Conservation (phyloP, 768 basidiomycete species). For the Coprinellus micaceus region DNA sequence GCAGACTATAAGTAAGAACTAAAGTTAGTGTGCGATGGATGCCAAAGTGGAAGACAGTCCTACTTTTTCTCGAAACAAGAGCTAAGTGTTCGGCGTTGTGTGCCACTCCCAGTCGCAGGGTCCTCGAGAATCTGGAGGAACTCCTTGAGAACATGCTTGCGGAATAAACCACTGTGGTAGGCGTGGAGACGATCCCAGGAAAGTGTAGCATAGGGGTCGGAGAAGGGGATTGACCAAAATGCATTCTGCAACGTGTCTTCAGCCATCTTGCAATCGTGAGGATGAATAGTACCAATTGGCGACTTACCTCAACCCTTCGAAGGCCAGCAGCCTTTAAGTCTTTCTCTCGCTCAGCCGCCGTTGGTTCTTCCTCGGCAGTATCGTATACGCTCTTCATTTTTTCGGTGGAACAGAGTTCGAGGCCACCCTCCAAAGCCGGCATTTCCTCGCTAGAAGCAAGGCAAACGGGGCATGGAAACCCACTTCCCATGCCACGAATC, state of each 20-base stretch:
- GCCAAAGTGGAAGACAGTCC: background rate
- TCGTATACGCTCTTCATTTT: slow-evolving; percentile 11
- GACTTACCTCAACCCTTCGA: slow-evolving; percentile 19
- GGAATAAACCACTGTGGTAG: slow-evolving; percentile 13
- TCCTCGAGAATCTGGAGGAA: background rate
- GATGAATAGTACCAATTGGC: no score
- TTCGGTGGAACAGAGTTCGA: slow-evolving; percentile 8
- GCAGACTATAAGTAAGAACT: no score
- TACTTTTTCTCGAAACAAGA: background rate
- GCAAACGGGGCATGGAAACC: slow-evolving; percentile 35
- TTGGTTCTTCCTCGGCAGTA: slow-evolving; percentile 9
- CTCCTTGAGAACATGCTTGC: background rate
- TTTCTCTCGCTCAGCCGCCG: slow-evolving; percentile 14
- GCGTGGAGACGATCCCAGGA: slow-evolving; percentile 16
- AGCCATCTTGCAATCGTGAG: background rate
- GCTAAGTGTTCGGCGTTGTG: no score
- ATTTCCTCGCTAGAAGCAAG: slow-evolving; percentile 24
- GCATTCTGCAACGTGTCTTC: slow-evolving; percentile 10
- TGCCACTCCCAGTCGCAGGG: no score
- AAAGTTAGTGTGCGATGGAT: background rate
- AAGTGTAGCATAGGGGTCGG: slow-evolving; percentile 9
- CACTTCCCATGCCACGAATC: slow-evolving; percentile 23
- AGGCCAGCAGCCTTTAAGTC: slow-evolving; percentile 21
- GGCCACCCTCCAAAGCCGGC: slow-evolving; percentile 13
- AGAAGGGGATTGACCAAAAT: slow-evolving; percentile 8